Evolutionary conservation across 2,329 filamentous ascomycete species (phyloP).

Genomic region (Ceratocystis variospora): DNA sequence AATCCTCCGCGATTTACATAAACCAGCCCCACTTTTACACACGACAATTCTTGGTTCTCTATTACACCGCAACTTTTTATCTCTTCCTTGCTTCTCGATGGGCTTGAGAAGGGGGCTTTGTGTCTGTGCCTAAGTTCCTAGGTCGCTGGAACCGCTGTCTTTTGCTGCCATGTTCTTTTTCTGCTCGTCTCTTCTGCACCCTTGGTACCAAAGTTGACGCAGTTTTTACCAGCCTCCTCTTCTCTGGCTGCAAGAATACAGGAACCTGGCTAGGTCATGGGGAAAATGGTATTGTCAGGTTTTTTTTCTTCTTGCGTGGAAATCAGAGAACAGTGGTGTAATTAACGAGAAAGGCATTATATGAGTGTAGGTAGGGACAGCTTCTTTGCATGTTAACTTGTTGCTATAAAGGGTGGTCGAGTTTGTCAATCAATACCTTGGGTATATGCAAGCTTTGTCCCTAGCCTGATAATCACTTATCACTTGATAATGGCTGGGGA

Average conservation of each 20-base stretch:
- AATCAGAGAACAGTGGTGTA: too few species aligned
- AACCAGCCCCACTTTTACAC: constrained; percentile 3
- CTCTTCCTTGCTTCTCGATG: not conserved
- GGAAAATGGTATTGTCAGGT: not conserved
- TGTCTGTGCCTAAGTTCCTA: not conserved
- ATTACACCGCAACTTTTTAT: not conserved
- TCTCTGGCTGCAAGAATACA: not conserved
- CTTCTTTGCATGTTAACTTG: too few species aligned
- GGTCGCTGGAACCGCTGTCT: not conserved
- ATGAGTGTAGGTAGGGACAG: too few species aligned
- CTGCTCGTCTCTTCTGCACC: not conserved
- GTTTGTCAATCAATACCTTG: not conserved
- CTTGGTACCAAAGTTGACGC: not conserved
- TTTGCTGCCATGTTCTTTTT: not conserved
- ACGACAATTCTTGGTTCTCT: not conserved
- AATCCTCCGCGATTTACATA: not conserved
- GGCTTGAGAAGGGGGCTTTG: not conserved
- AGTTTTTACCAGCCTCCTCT: not conserved
- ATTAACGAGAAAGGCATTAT: too few species aligned
- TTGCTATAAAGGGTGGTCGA: too few species aligned
- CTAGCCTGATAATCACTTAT: not conserved
- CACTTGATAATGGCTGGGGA: not conserved
- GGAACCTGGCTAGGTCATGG: not conserved
- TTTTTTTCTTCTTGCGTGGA: not conserved
- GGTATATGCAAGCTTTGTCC: not conserved